Evolutionary conservation across 257 asterid species (phyloP), one percentile per base, ranked within the genome.

Genomic region (Solanum piurae): DNA sequence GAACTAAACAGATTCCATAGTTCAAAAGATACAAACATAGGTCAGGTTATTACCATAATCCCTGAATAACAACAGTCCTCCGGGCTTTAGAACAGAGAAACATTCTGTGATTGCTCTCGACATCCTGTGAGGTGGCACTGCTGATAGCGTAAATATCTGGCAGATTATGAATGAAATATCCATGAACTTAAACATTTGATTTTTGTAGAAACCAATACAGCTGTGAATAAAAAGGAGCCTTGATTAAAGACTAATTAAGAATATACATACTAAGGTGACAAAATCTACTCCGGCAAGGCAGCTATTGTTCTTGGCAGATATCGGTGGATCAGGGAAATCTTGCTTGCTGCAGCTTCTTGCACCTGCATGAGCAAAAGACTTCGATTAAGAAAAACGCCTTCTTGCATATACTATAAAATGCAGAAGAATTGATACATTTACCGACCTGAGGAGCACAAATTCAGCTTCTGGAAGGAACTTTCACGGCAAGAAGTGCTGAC

Each of bases 81-180:
- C 98, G 6, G 98, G 98, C 93, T 92, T 94, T 86, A 97, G 89
- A 90, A 93, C 95, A 86, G 92, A 86, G 92, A 93, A 93, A 92
- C 99, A 95, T 83, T 93, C 93, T 16, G 90, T 86, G 64, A 95
- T 92, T 88, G 96, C 97, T 83, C 64, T 88, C 13, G 89, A 91
- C 99, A 97, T 97, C 91, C 93, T 91, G 85, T 91, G 92, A 86
- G 88, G 92, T 52, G 98, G 98, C 86, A 94, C 80, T 66, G 99
- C 98, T 66, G 99, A 97, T 86, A 97, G 90, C 27, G 98, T 97
- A 92, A 97, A 97, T 92, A 97, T 92, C 99, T 97, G 97, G 55
- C 90, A 92, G 73, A 84, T 84, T 79, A 79, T 68, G 76, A 25
- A 77, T 40, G 38, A 9, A 76, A 11, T 46, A 79, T 55, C 42